Conservation (phyloP, 192 early-diverging fungal genomes). For the Geranomyces michiganensis region DNA sequence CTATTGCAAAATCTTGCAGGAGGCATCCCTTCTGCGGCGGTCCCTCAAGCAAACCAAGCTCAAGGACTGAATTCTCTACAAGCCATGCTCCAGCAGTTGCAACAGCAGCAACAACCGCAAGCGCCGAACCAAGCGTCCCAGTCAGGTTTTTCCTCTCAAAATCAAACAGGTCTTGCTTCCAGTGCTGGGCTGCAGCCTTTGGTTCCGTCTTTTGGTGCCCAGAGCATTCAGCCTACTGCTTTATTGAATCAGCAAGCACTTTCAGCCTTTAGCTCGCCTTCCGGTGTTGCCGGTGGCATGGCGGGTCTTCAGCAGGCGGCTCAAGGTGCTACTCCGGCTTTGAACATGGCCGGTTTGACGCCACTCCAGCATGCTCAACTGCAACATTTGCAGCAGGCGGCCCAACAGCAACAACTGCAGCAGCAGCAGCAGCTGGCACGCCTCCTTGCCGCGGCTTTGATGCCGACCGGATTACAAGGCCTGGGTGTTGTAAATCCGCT, state of each 20-base stretch:
- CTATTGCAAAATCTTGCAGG: not conserved
- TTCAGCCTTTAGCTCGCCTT: not conserved
- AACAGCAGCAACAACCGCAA: slow-evolving; percentile 33
- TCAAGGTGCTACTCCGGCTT: not conserved
- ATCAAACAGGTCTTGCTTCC: too few species aligned
- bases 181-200: not conserved
- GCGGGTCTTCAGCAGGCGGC: slow-evolving; percentile 1
- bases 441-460: slow-evolving; percentile 17
- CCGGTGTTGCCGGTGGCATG: slow-evolving; percentile 6
- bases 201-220: not conserved
- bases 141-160: too few species aligned
- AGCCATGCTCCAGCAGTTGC: slow-evolving; percentile 35
- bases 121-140: too few species aligned
- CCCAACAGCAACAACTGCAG: slow-evolving; percentile 29
- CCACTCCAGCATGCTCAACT: slow-evolving; percentile 30
- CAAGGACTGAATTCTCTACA: slow-evolving; percentile 21
- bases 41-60: not conserved
- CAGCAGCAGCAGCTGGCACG: slow-evolving; percentile 26
- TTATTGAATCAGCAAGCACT: not conserved
- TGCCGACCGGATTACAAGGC: slow-evolving; percentile 19
- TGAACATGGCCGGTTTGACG: slow-evolving; percentile 17
- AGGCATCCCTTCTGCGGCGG: not conserved
- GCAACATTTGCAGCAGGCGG: slow-evolving; percentile 22
- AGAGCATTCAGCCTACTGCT: not conserved
- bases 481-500: slow-evolving; percentile 5